Base-by-base conservation (phyloP, 2,329 filamentous ascomycete genomes). In the Chrysoporthe deuterocubensis region DNA sequence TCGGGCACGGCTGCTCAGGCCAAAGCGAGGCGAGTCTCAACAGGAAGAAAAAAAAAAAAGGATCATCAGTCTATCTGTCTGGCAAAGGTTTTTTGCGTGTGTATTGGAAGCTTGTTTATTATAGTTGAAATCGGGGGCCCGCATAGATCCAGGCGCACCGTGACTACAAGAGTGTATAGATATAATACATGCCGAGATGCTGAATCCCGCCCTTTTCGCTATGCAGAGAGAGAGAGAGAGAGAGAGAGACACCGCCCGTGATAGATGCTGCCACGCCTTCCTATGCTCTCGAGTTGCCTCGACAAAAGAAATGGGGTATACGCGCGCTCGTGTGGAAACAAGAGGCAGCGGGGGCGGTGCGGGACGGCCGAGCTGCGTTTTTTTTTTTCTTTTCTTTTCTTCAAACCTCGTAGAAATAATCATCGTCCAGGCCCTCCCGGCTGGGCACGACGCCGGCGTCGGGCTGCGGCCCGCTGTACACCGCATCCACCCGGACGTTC, bases 351-450 rank as follows among this genome's bases (percentile, higher is more conserved):
- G 26, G 37, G 14, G 40, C 16, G 1, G 9, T 48, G 37, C 18
- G 62, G n/a, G 21, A 13, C n/a, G 5, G 4, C 6, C 16, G 18
- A 26, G 37, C 13, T 44, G 40, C 40, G 1, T 54, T 26, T 6
- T 26, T 2, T 3, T 50, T 26, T 3, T 14, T 32, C 43, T 52
- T 4, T 50, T 50, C 46, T 50, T 58, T 43, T 42, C 16, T 37
- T 81, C 73, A 92, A 56, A 92, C 85, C 78, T 95, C 92, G 81
- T 96, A 98, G 80, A 91, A 97, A 78, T 96, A 99, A 77, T 97
- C 91, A 72, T 97, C 93, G 77, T 97, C 93, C 72, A 98, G 78
- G 0, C 92, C 94, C 73, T 96, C 92, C 64, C 96, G 84, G 74
- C 89, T 92, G 3, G 96, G 95, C 71, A 97, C 88, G 67, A 88